Evolutionary conservation across 2,329 filamentous ascomycete species (phyloP).

Genomic region (Penicillium sp.): DNA sequence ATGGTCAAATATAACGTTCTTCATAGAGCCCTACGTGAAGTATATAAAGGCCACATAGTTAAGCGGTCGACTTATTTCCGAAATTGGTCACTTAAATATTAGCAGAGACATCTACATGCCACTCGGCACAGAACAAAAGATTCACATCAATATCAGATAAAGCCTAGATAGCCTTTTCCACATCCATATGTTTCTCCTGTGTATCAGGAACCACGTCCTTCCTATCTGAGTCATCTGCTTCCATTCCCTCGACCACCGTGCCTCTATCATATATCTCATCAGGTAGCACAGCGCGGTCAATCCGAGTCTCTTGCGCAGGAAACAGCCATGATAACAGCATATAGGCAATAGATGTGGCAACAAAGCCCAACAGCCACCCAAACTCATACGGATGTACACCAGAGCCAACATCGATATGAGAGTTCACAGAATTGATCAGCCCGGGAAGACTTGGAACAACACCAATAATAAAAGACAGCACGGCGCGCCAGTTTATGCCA

Average conservation of each 20-base stretch:
- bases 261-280: conserved; percentile 38
- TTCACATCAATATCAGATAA: neutral
- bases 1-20: neutral
- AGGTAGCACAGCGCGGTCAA: conserved; percentile 41
- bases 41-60: neutral
- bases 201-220: conserved; percentile 4
- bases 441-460: conserved; percentile 60
- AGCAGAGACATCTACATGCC: neutral
- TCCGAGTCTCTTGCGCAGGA: conserved; percentile 52
- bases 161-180: neutral
- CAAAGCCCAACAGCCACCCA: conserved; percentile 66
- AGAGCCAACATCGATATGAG: conserved; percentile 38
- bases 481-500: conserved; percentile 61
- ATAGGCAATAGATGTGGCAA: conserved; percentile 58
- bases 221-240: conserved; percentile 15
- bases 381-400: conserved; percentile 62
- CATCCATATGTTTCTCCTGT: conserved; percentile 1
- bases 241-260: conserved; percentile 22
- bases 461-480: conserved; percentile 57
- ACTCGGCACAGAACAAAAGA: neutral
- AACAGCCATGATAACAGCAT: conserved; percentile 50
- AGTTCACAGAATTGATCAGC: conserved; percentile 48
- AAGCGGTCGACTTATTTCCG: neutral
- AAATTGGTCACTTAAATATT: neutral
- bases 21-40: neutral